Evolutionary conservation across 1,139 yeast genomes (phyloP).

Genomic region (Saccharomyces pastorianus): DNA sequence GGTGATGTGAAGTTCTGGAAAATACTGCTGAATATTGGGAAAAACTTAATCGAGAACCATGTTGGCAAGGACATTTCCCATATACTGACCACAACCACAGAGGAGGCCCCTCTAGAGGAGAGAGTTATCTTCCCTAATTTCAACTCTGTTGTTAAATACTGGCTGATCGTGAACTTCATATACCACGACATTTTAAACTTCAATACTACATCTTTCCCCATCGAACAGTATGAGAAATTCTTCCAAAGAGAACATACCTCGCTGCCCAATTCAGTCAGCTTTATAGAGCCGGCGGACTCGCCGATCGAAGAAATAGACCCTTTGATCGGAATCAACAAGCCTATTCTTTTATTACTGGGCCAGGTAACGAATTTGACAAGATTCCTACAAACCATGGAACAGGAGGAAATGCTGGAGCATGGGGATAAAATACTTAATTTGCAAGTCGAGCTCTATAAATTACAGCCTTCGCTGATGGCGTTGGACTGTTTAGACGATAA

Average conservation of each 20-base stretch:
- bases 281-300: conserved; percentile 15
- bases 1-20: conserved; percentile 73
- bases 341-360: conserved; percentile 56
- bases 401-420: neutral
- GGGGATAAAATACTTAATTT: neutral
- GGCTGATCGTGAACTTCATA: conserved; percentile 75
- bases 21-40: conserved; percentile 52
- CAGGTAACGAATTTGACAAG: conserved; percentile 58
- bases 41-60: conserved; percentile 45
- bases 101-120: neutral
- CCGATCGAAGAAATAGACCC: conserved; percentile 46
- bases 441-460: neutral
- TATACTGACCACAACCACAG: conserved; percentile 32
- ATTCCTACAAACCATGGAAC: neutral
- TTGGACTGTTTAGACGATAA: neutral
- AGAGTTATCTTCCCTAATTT: conserved; percentile 40
- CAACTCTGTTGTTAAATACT: conserved; percentile 36
- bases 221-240: conserved; percentile 48
- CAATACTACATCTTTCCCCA: conserved; percentile 49
- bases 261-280: conserved; percentile 1
- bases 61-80: conserved; percentile 44
- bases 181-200: conserved; percentile 70
- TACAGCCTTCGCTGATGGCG: conserved; percentile 8
- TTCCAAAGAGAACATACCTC: conserved; percentile 34
- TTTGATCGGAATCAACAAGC: conserved; percentile 63